These are phyloP conservation scores for Trichopus zeylanicus DNA, from an alignment of 116 monocot genomes.

Conservation along the genomic window DNA sequence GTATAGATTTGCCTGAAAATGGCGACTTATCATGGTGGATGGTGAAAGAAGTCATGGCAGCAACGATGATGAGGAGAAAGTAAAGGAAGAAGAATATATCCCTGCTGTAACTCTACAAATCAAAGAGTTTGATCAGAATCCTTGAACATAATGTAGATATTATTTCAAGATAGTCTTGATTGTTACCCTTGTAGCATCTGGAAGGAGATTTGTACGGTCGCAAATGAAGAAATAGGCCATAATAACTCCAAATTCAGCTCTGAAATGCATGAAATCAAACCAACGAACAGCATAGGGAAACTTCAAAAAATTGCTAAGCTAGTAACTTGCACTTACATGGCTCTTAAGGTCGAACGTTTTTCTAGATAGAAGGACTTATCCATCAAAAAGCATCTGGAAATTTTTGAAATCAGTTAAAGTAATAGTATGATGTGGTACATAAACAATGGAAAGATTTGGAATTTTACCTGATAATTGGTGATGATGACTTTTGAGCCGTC, in stretches of 20 bases:
- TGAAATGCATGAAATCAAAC: slow-evolving; percentile 21
- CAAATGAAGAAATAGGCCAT: slow-evolving; percentile 72
- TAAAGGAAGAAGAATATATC: slow-evolving; percentile 82
- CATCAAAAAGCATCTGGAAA: slow-evolving; percentile 56
- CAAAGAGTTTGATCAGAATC: not conserved
- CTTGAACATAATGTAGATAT: not conserved
- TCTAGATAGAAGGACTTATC: slow-evolving; percentile 62
- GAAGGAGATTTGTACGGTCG: slow-evolving; percentile 67
- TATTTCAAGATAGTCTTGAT: not conserved
- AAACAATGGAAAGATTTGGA: not conserved
- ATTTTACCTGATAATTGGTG: slow-evolving; percentile 33
- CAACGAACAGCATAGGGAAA: slow-evolving; percentile 11
- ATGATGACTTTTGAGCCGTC: slow-evolving; percentile 21
- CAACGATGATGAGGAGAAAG: slow-evolving; percentile 77
- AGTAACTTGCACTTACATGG: slow-evolving; percentile 51
- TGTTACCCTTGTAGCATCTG: slow-evolving; percentile 56
- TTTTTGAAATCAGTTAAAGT: not conserved
- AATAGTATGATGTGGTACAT: not conserved
- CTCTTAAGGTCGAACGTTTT: slow-evolving; percentile 49
- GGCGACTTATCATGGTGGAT: slow-evolving; percentile 67
- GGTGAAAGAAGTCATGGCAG: slow-evolving; percentile 81
- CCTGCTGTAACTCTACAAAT: slow-evolving; percentile 65
- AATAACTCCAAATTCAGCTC: slow-evolving; percentile 72
- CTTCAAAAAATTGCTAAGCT: not conserved
- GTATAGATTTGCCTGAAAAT: slow-evolving; percentile 64